Evolutionary conservation across 202 grass and related monocot species (phyloP), one percentile per base, ranked within the genome.

Genomic region (Cymbopogon flexuosus): DNA sequence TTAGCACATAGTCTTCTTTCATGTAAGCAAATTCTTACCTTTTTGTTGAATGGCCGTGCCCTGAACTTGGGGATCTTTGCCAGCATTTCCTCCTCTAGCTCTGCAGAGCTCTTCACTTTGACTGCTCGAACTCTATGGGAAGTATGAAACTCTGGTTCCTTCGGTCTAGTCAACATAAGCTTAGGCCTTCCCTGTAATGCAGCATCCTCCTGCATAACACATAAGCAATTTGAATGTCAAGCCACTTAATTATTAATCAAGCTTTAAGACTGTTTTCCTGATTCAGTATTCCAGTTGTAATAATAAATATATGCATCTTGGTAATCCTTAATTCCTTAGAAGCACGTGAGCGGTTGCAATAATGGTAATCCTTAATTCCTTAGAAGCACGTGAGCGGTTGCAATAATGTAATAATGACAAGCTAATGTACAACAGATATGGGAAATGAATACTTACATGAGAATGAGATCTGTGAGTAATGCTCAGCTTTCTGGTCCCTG

Each of bases 41-140:
- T 99, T 86, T 87, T 99, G 62, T 99, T 99, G 40, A 99, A 83
- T 47, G 96, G 96, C 5, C 92, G 82, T 36, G 96, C 96, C 84
- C 92, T 99, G 89, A 99, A 99, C 75, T 99, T 99, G 0, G 96
- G 96, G 14, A 99, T 99, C 47, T 99, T 93, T 46, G 96, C 83
- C 45, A 99, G 69, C 96, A 99, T 91, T 73, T 99, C 96, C 58
- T 90, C 90, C 85, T 99, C 96, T 73, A 96, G 40, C 45, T 99
- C 90, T 37, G 89, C 89, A 68, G 87, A 85, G 75, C 93, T 99
- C 58, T 99, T 99, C 66, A 93, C 66, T 81, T 87, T 85, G 15
- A 99, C 87, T 77, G 90, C 92, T 62, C 96, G 83, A 66, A 88
- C 87, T 56, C 96, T 87, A 3, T 96, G 87, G 14, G 90, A 54